Evolutionary conservation across 805 yeast genomes (phyloP).

Genomic region (Metschnikowia arizonensis): DNA sequence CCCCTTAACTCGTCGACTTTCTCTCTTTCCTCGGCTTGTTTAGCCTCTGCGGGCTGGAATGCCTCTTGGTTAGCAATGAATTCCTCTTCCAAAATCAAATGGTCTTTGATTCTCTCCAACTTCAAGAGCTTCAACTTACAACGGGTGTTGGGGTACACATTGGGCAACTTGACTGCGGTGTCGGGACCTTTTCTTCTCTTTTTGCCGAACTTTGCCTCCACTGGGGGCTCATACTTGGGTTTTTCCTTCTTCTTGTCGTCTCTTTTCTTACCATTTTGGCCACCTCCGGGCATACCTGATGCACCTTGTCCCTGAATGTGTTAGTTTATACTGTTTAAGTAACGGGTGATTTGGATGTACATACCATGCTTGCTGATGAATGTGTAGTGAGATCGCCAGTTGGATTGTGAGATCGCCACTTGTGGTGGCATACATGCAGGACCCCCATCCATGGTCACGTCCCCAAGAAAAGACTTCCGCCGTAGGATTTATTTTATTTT

Average conservation of each 20-base stretch:
- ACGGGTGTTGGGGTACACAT: constrained; percentile 86
- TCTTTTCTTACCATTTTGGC: constrained; percentile 43
- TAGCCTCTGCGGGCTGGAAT: constrained; percentile 92
- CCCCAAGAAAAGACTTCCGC: background rate
- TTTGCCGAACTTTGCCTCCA: constrained; percentile 87
- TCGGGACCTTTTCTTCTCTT: constrained; percentile 92
- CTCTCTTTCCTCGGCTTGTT: constrained; percentile 92
- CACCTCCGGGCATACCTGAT: constrained; percentile 52
- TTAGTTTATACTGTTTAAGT: constrained; percentile 7
- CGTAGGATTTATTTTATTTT: background rate
- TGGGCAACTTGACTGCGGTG: constrained; percentile 78
- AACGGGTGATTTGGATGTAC: background rate
- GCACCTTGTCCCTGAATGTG: constrained; percentile 49
- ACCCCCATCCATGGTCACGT: background rate
- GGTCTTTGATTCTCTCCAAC: constrained; percentile 96
- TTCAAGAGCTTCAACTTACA: constrained; percentile 87
- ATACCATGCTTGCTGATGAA: constrained; percentile 12
- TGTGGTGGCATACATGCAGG: constrained; percentile 6
- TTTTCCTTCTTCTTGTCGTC: constrained; percentile 70
- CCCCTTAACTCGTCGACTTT: constrained; percentile 95
- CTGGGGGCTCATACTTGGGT: constrained; percentile 98
- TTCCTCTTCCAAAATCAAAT: constrained; percentile 89
- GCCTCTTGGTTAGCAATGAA: constrained; percentile 93
- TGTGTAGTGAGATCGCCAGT: constrained; percentile 4
- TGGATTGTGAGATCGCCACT: constrained; percentile 16